Evolutionary conservation across 768 basidiomycete species (phyloP).

Genomic region (Collybiopsis luxurians): DNA sequence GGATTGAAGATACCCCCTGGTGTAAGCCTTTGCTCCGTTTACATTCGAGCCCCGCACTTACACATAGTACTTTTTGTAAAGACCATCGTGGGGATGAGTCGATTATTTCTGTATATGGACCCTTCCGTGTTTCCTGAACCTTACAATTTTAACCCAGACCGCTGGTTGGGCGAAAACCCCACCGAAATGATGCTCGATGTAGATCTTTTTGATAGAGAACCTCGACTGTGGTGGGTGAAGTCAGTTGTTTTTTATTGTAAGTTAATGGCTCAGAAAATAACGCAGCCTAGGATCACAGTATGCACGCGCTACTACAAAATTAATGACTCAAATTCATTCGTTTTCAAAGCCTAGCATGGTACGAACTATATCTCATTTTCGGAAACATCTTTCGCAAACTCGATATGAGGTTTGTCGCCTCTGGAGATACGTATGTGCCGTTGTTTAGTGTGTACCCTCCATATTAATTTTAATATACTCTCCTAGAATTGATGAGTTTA

Average conservation of each 20-base stretch:
- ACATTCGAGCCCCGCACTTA: too few relatives aligned
- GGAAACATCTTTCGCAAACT: slow-evolving; percentile 7
- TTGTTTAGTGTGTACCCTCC: too few relatives aligned
- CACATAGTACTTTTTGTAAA: slow-evolving; percentile 11
- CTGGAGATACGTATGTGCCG: neutral
- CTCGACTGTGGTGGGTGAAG: neutral
- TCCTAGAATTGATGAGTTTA: neutral
- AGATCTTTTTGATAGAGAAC: slow-evolving; percentile 29
- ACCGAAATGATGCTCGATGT: slow-evolving; percentile 33
- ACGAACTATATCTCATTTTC: slow-evolving; percentile 10
- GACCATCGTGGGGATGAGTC: slow-evolving; percentile 41
- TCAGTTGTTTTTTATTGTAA: too few relatives aligned
- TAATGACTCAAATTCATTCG: neutral
- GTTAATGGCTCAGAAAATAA: neutral
- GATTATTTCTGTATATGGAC: slow-evolving; percentile 36
- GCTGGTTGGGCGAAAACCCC: slow-evolving; percentile 36
- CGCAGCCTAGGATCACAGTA: neutral
- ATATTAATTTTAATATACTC: neutral
- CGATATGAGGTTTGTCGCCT: neutral
- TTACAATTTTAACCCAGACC: slow-evolving; percentile 35
- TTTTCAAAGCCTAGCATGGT: slow-evolving; percentile 8
- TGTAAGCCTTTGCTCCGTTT: slow-evolving; percentile 21
- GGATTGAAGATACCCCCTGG: slow-evolving; percentile 35
- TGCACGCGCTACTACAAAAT: neutral
- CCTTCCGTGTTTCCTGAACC: slow-evolving; percentile 38